Conservation (phyloP, 805 yeast species). For the Barnettozyma botsteinii region DNA sequence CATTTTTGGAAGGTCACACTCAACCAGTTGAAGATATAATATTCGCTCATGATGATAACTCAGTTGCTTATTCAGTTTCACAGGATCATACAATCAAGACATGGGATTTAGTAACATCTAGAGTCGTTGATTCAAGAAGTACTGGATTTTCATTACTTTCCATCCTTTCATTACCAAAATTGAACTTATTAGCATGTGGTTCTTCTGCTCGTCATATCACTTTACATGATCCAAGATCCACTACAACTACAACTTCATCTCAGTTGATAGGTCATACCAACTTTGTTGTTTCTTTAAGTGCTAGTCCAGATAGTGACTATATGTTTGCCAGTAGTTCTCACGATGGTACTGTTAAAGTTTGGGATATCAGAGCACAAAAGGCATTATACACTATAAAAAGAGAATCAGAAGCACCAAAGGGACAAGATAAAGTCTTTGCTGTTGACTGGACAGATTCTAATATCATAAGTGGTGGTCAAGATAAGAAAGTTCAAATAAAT, state of each 20-base stretch:
- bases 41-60: conserved; percentile 64
- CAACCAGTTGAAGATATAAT: conserved; percentile 84
- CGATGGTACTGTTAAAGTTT: conserved; percentile 90
- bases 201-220: conserved; percentile 97
- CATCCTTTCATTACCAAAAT: conserved; percentile 56
- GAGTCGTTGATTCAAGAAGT: conserved; percentile 80
- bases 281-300: conserved; percentile 75
- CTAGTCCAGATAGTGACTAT: conserved; percentile 72
- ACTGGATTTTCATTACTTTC: conserved; percentile 84
- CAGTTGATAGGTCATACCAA: conserved; percentile 87
- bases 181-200: conserved; percentile 81
- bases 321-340: conserved; percentile 90
- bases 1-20: conserved; percentile 72
- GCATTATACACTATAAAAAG: conserved; percentile 79
- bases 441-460: conserved; percentile 83
- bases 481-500: conserved; percentile 86
- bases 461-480: conserved; percentile 89
- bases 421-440: conserved; percentile 67
- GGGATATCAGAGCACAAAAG: conserved; percentile 89
- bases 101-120: conserved; percentile 89
- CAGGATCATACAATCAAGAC: conserved; percentile 94
- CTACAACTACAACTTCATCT: conserved; percentile 55
- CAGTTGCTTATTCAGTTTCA: conserved; percentile 90
- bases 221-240: conserved; percentile 82
- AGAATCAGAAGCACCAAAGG: conserved; percentile 44